phyloP scores from a whole-genome alignment of 257 asterid genomes.

The Mitragyna speciosa region DNA sequence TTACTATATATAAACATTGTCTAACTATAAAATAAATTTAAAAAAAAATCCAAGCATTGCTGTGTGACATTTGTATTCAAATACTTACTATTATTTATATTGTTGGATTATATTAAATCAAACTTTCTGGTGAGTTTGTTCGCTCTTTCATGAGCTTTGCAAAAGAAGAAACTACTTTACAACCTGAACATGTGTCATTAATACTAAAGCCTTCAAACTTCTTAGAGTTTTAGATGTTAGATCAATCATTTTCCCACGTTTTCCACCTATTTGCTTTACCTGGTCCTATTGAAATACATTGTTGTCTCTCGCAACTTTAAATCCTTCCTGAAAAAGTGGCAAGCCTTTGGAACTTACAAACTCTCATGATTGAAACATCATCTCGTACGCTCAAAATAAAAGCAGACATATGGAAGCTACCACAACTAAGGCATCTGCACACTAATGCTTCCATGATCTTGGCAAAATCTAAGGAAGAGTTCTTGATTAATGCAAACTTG shows the following conservation, averaged over 20 bases:
- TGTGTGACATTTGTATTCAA: no score
- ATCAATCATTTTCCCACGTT: slow-evolving; percentile 25
- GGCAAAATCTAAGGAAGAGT: not conserved
- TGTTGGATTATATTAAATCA: slow-evolving; percentile 8
- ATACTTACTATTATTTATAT: no score
- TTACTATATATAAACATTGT: no score
- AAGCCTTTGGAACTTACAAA: slow-evolving; percentile 29
- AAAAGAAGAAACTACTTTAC: slow-evolving; percentile 19
- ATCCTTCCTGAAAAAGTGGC: slow-evolving; percentile 23
- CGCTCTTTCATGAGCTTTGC: slow-evolving; percentile 23
- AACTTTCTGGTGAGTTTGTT: slow-evolving; percentile 3
- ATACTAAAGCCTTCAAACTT: slow-evolving; percentile 37
- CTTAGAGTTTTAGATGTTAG: slow-evolving; percentile 42
- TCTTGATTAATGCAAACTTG: not conserved
- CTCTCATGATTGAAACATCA: slow-evolving; percentile 26
- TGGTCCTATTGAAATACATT: slow-evolving; percentile 22
- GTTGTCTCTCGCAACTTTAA: slow-evolving; percentile 14
- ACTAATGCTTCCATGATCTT: slow-evolving; percentile 16
- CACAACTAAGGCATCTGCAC: slow-evolving; percentile 18
- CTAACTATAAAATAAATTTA: no score
- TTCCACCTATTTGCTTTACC: slow-evolving; percentile 12
- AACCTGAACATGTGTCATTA: not conserved
- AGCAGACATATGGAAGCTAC: slow-evolving; percentile 29
- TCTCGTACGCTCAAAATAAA: slow-evolving; percentile 13
- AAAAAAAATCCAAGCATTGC: no score